Percentiles rank a stretch among this genome's conserved stretches.
These are phyloP conservation scores for Penicillium olsonii DNA, from an alignment of 2,329 filamentous ascomycete genomes.

Conservation along the genomic window DNA sequence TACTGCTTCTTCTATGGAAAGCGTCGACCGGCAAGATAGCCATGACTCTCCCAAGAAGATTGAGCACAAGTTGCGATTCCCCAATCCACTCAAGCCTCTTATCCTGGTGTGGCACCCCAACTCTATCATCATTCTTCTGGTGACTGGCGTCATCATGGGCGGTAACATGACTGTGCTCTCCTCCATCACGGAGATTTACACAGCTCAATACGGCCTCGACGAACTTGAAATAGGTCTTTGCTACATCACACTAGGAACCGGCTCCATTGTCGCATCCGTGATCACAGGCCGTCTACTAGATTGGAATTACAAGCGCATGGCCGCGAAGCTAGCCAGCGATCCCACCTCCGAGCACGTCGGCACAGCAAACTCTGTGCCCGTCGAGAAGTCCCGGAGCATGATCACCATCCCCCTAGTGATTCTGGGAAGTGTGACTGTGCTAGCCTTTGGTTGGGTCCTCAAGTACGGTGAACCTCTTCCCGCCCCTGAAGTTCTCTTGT, in stretches of 20 bases:
- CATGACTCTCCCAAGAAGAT: slow-evolving; percentile 6
- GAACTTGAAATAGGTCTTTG: slow-evolving; percentile 38
- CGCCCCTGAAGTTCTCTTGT: slow-evolving; percentile 15
- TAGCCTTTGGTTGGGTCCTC: slow-evolving; percentile 24
- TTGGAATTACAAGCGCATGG: slow-evolving; percentile 24
- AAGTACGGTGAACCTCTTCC: slow-evolving; percentile 11
- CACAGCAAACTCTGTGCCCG: slow-evolving; percentile 11
- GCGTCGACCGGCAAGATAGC: neutral
- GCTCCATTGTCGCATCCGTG: slow-evolving; percentile 23
- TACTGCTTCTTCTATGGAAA: neutral
- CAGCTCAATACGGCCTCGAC: slow-evolving; percentile 31
- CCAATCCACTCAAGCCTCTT: slow-evolving; percentile 26
- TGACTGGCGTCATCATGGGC: slow-evolving; percentile 18
- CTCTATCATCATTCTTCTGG: slow-evolving; percentile 33
- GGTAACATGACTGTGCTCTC: slow-evolving; percentile 30
- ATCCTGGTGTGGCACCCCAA: slow-evolving; percentile 28
- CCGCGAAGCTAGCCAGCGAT: neutral
- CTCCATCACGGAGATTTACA: slow-evolving; percentile 24
- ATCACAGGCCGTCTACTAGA: slow-evolving; percentile 21
- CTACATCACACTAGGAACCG: slow-evolving; percentile 35
- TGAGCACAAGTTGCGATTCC: slow-evolving; percentile 12
- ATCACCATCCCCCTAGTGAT: slow-evolving; percentile 22
- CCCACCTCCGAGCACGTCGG: slow-evolving; percentile 8
- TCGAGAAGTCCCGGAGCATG: slow-evolving; percentile 26
- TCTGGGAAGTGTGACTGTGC: slow-evolving; percentile 17